Evolutionary conservation across 805 yeast genomes (phyloP), one percentile per base, ranked within the genome.

Genomic region (Metschnikowia shivogae): DNA sequence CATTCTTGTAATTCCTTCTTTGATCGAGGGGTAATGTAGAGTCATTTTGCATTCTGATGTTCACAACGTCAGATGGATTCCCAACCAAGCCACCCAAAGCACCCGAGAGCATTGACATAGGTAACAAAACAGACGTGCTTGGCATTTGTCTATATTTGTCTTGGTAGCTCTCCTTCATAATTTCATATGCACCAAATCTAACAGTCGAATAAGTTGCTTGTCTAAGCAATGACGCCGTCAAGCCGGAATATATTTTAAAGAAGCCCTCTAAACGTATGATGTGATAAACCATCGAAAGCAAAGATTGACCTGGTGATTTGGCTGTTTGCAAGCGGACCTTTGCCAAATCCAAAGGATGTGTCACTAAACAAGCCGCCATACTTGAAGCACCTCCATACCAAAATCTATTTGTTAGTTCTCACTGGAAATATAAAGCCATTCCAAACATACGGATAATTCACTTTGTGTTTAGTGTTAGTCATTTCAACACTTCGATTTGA

Each of bases 31-130:
- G 86, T 47, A 86, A 69, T 0, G 89, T 68, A 6, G 84, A 79
- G 59, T 88, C 96, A 62, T 88, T 88, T 63, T 88, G 96, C 96
- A 88, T 88, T 65, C 96, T 77, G 51, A 88, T 86, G 55, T 88
- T 88, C 32, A 86, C 89, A 11, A 88, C 84, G 60, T 88, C 96
- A 1, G 93, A 81, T 3, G 96, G 95, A 59, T 88, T 88, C 19
- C 96, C 96, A 2, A 86, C 84, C 19, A 87, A 65, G 8, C 95
- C 95, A 49, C 96, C 96, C 46, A 81, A 64, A 24, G 84, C 86
- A 43, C 96, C 96, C 10, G 90, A 80, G n/a, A 84, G 52, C 93
- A 88, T 86, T 4, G 95, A 86, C 65, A 82, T 74, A 8, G 92
- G 89, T 44, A 88, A 67, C 43, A 88, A 70, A 13, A 78, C 73